Evolutionary conservation across 768 basidiomycete genomes (phyloP), one percentile per base, ranked within the genome.

Genomic region (Suillus placidus): DNA sequence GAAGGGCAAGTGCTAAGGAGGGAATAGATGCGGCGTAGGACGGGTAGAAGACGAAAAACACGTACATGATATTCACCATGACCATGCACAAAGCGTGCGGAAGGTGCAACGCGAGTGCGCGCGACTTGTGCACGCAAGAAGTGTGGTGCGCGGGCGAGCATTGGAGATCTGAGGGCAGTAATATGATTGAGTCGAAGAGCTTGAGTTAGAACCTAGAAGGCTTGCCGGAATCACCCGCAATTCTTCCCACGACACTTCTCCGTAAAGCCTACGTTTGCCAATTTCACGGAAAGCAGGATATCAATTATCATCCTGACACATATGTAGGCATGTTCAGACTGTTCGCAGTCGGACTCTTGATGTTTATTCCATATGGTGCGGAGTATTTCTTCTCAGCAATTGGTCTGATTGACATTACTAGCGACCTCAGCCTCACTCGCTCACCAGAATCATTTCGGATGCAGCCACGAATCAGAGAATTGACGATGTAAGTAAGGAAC

Each of bases 1-100:
- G 76, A 88, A 89, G 18, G 86, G 87, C 26, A 86, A 77, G 73
- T 87, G 87, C 87, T 87, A 65, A 26, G 67, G 35, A 49, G 45
- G 57, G 67, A 37, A 67, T 26, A 10, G 4, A 37, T 67, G 14
- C 13, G 49, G 64, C 51, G 42, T 64, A 55, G 58, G 66, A 32
- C 40, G 16, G 6, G 35, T 6, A n/a, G 9, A 61, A 37, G 37
- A 38, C 32, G 9, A 51, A 64, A 23, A 37, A 66, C 4, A 54
- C 74, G 40, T 80, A 89, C 88, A 66, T 89, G 85, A 70, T 88
- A 87, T 63, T 74, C 72, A 49, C 74, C 74, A 61, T 88, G 79
- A 52, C 81, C 85, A 69, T 85, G 85, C 10, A 74, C 83, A 62
- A 83, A 82, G 64, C 83, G 85, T 52, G 78, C 78, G 16, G 79